Evolutionary conservation across 2,329 filamentous ascomycete genomes (phyloP).

Genomic region (Xylaria arbuscula): DNA sequence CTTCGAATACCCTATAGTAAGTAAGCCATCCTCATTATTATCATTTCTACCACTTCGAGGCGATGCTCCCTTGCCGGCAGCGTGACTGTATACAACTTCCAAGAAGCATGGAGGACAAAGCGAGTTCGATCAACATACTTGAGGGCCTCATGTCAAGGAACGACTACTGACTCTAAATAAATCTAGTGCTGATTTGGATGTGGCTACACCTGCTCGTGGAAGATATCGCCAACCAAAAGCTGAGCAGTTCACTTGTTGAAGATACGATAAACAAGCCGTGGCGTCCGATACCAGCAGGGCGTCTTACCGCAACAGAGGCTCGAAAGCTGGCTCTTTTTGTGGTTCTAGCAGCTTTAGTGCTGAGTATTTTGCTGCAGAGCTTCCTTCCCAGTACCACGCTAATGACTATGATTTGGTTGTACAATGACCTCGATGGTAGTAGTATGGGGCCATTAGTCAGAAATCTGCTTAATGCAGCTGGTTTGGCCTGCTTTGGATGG

Average conservation of each 20-base stretch:
- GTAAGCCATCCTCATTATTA: too few relatives aligned
- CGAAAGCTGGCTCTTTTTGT: constrained; percentile 34
- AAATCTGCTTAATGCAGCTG: constrained; percentile 46
- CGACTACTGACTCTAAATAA: too few relatives aligned
- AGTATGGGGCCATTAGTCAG: constrained; percentile 40
- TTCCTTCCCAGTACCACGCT: constrained; percentile 41
- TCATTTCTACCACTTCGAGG: too few relatives aligned
- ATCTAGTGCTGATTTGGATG: background rate
- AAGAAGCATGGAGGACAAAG: too few relatives aligned
- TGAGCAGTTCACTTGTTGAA: background rate
- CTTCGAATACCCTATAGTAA: background rate
- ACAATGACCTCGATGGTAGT: constrained; percentile 49
- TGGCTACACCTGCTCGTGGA: background rate
- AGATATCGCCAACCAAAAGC: background rate
- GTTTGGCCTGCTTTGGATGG: constrained; percentile 48
- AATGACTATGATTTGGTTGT: constrained; percentile 47
- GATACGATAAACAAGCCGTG: background rate
- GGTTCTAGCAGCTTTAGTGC: constrained; percentile 30
- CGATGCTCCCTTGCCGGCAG: too few relatives aligned
- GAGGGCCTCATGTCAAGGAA: too few relatives aligned
- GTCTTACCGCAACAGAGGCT: constrained; percentile 42
- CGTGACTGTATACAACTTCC: too few relatives aligned
- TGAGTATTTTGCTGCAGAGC: constrained; percentile 34
- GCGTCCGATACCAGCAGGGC: constrained; percentile 24
- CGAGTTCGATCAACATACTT: too few relatives aligned